Percentiles rank a stretch among this genome's conserved stretches.
phyloP scores from a whole-genome alignment of 1,139 yeast genomes.

The Yamadazyma friedrichii region DNA sequence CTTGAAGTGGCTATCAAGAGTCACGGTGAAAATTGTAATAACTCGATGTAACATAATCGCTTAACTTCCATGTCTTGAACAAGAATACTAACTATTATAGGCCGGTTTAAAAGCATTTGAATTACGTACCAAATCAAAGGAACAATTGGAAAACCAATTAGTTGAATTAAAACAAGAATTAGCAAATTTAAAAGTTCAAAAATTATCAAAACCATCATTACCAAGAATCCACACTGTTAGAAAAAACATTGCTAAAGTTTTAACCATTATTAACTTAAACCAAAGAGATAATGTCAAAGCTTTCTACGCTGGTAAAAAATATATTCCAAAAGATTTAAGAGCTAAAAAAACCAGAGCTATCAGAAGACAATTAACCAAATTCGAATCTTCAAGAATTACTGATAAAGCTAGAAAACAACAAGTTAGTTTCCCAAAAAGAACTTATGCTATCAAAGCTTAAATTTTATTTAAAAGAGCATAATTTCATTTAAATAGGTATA shows the following conservation, averaged over 20 bases:
- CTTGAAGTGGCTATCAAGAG: too few relatives aligned
- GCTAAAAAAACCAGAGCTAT: slow-evolving; percentile 99
- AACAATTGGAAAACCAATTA: slow-evolving; percentile 91
- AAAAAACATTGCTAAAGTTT: slow-evolving; percentile 97
- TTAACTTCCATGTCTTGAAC: too few relatives aligned
- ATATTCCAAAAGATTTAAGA: slow-evolving; percentile 98
- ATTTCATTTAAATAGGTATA: slow-evolving; percentile 20
- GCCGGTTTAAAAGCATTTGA: slow-evolving; percentile 94
- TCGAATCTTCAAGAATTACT: slow-evolving; percentile 80
- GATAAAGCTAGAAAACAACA: slow-evolving; percentile 88
- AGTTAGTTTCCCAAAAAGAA: slow-evolving; percentile 97
- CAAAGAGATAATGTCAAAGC: slow-evolving; percentile 96
- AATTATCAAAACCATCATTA: slow-evolving; percentile 85
- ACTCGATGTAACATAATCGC: too few relatives aligned
- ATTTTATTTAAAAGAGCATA: background rate
- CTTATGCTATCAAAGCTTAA: slow-evolving; percentile 97
- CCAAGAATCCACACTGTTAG: slow-evolving; percentile 96
- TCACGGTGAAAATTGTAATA: too few relatives aligned
- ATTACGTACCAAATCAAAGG: slow-evolving; percentile 97
- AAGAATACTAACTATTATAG: slow-evolving; percentile 35
- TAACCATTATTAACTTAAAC: slow-evolving; percentile 94
- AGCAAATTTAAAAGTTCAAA: slow-evolving; percentile 95
- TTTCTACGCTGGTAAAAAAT: slow-evolving; percentile 95
- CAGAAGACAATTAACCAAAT: slow-evolving; percentile 93
- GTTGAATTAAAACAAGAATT: slow-evolving; percentile 96